Conservation (phyloP, 257 asterid species). For the Nyctanthes arbortristis region DNA sequence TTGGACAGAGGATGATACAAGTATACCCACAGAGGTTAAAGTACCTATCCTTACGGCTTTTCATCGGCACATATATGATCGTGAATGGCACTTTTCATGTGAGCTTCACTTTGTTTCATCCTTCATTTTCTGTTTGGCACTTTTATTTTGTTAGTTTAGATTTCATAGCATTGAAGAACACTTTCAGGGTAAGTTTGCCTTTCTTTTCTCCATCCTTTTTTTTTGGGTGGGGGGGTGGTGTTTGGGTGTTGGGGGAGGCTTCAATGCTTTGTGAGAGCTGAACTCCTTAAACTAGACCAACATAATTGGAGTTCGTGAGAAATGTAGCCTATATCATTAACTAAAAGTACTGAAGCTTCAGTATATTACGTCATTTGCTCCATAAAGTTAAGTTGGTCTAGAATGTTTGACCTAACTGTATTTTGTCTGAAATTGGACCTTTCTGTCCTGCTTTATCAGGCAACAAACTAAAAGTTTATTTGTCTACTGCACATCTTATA, state of each 20-base stretch:
- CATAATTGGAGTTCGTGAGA: neutral
- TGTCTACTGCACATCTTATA: too few species aligned
- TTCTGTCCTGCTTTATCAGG: neutral
- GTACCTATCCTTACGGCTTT: conserved; percentile 83
- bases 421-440: conserved; percentile 14
- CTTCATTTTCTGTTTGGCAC: conserved; percentile 7
- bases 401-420: neutral
- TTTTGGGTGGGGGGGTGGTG: neutral
- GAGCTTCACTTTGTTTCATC: conserved; percentile 37
- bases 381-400: neutral
- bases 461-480: neutral
- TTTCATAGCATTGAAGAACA: conserved; percentile 1
- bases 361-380: neutral
- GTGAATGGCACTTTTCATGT: conserved; percentile 94
- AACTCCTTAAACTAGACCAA: neutral
- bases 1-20: conserved; percentile 93
- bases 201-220: too few species aligned
- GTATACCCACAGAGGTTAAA: conserved; percentile 81
- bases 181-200: conserved; percentile 5
- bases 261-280: neutral
- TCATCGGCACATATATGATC: conserved; percentile 77
- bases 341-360: neutral
- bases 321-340: neutral
- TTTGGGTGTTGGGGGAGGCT: neutral
- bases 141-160: conserved; percentile 7